Evolutionary conservation across 345 rosid species (phyloP).

Genomic region (Cardamine occulta): DNA sequence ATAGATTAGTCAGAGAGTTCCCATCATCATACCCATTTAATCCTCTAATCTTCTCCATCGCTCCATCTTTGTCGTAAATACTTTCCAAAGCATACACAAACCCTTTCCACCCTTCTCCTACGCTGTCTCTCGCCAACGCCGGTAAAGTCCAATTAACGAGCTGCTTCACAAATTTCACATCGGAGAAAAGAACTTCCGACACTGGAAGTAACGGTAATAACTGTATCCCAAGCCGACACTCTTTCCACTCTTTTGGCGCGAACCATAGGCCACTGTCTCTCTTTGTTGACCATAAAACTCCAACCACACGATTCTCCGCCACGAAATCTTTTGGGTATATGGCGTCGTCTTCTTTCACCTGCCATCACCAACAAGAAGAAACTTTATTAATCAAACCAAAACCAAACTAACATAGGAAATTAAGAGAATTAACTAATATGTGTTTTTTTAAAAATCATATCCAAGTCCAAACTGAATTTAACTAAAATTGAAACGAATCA

Average conservation of each 20-base stretch:
- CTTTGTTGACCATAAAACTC: constrained; percentile 86
- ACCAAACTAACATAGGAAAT: too few relatives aligned
- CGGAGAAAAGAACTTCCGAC: constrained; percentile 73
- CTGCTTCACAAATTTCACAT: constrained; percentile 56
- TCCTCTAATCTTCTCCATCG: constrained; percentile 61
- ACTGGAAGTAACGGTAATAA: constrained; percentile 72
- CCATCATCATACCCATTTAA: constrained; percentile 75
- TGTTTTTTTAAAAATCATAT: too few relatives aligned
- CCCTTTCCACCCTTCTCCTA: constrained; percentile 96
- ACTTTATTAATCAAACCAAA: background rate
- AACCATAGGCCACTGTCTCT: constrained; percentile 95
- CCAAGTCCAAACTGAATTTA: background rate
- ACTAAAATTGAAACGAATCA: background rate
- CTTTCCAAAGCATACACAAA: constrained; percentile 83
- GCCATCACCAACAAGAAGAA: constrained; percentile 60
- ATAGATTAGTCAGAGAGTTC: constrained; percentile 71
- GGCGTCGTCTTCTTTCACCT: constrained; percentile 61
- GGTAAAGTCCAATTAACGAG: constrained; percentile 87
- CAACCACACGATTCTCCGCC: constrained; percentile 75
- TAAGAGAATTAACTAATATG: too few relatives aligned
- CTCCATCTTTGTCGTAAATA: constrained; percentile 63
- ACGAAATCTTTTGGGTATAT: constrained; percentile 68
- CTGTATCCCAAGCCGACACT: constrained; percentile 90
- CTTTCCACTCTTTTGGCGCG: constrained; percentile 78
- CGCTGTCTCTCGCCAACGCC: constrained; percentile 66